These are phyloP conservation scores for Naegleria gruberi DNA, from an alignment of 208 protist species.

Conservation along the genomic window DNA sequence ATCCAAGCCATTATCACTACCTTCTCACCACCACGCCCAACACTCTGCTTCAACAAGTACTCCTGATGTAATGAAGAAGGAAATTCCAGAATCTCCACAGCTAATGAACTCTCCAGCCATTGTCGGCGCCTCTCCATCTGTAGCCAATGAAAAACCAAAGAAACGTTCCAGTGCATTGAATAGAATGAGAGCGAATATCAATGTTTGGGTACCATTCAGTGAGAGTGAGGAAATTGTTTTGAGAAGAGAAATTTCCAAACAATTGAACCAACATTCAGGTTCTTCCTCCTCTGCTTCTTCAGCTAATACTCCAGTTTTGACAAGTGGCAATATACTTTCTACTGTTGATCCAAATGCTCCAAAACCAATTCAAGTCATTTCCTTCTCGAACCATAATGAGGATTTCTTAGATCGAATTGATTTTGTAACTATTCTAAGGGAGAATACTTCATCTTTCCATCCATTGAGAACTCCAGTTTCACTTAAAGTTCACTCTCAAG, in stretches of 20 bases:
- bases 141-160: neutral
- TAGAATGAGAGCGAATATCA: constrained; percentile 2
- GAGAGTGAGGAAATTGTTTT: neutral
- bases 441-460: neutral
- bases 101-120: no score
- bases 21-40: neutral
- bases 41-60: neutral
- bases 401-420: neutral
- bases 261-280: neutral
- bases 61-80: no score
- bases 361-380: neutral
- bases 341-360: no score
- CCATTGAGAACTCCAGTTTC: neutral
- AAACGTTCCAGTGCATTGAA: neutral
- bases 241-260: neutral
- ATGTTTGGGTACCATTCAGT: constrained; percentile 1
- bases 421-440: neutral
- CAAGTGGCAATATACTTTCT: no score
- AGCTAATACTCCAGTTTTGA: no score
- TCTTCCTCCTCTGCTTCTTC: neutral
- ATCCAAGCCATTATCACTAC: neutral
- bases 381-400: neutral
- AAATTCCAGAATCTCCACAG: no score
- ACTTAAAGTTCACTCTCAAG: neutral
- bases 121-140: neutral